Base-by-base conservation (phyloP, 2,329 filamentous ascomycete genomes). In the Botrytis hyacinthi region DNA sequence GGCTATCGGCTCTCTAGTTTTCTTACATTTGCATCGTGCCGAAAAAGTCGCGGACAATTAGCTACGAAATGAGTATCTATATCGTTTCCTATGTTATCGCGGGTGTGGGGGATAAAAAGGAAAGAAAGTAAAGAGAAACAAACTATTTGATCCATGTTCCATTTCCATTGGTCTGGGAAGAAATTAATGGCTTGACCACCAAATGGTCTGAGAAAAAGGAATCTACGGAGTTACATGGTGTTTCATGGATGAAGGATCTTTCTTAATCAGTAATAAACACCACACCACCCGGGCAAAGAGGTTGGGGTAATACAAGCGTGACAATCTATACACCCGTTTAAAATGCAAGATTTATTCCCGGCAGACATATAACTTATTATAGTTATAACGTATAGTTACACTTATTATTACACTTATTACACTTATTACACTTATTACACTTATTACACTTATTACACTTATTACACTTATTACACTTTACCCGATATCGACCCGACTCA, bases 211-310 rank as follows among this genome's bases (percentile, higher is more conserved):
- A 40, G 44, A 48, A 37, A 67, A 51, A 40, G 63, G 22, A 37
- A 67, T 40, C 32, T 54, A 67, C 32, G 35, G 35, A 40, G 35
- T 40, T 9, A 22, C 26, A 40, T 44, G 26, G 32, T 54, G 46
- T 54, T 67, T 67, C 46, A 62, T 63, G 57, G 69, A 46, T 71
- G 29, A 71, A 26, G 60, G 22, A 48, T n/a, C 35, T 37, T 37
- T n/a, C 35, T 46, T 37, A 18, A 61, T 44, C 14, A 32, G 40
- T 26, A 16, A 48, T 14, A 14, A 5, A 44, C 32, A 59, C n/a
- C n/a, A n/a, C n/a, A n/a, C n/a, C n/a, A n/a, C n/a, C n/a, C 40
- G 51, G 37, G 54, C 67, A 61, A 44, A 42, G 54, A 35, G 67
- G n/a, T 54, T 63, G 69, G 69, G 42, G 54, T 46, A 70, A 32